Percentiles rank a stretch among this genome's conserved stretches.
Evolutionary conservation across 1,139 yeast species (phyloP).

Genomic region (Kurtzmaniella quercitrusa): DNA sequence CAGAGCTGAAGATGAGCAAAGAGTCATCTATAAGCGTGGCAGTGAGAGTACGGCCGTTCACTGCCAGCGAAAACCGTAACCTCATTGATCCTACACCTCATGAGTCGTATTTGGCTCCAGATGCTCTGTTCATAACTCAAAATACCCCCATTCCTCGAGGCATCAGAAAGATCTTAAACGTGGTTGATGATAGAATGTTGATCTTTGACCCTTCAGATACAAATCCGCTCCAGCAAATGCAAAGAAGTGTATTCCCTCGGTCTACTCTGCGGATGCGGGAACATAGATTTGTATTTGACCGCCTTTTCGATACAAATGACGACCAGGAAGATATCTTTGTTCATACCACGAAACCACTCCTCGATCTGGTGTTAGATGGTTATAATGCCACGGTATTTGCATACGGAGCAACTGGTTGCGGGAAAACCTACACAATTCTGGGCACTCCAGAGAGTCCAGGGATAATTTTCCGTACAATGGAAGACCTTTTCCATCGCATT

Average conservation of each 20-base stretch:
- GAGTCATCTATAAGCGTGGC: conserved; percentile 76
- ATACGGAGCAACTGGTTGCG: conserved; percentile 98
- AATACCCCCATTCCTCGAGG: conserved; percentile 41
- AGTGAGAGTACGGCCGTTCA: conserved; percentile 84
- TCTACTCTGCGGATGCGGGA: conserved; percentile 57
- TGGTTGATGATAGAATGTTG: conserved; percentile 84
- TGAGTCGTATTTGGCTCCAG: conserved; percentile 49
- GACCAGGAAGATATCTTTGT: conserved; percentile 66
- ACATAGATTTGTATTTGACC: conserved; percentile 79
- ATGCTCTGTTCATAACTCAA: conserved; percentile 44
- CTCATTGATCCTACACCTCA: conserved; percentile 30
- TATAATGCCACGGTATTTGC: conserved; percentile 92
- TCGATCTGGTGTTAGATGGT: conserved; percentile 77
- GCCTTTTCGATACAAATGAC: conserved; percentile 62
- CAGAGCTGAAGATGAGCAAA: conserved; percentile 15
- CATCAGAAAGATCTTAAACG: conserved; percentile 69
- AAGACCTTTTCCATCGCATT: conserved; percentile 64
- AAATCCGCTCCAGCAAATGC: conserved; percentile 63
- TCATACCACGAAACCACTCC: conserved; percentile 64
- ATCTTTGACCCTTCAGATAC: conserved; percentile 84
- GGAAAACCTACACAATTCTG: conserved; percentile 90
- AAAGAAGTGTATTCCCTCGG: conserved; percentile 52
- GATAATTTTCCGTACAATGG: conserved; percentile 72
- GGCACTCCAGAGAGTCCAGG: conserved; percentile 79
- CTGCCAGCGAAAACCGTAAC: conserved; percentile 49